Conservation (phyloP, 306 rosid species). For the Astragalus membranaceus region DNA sequence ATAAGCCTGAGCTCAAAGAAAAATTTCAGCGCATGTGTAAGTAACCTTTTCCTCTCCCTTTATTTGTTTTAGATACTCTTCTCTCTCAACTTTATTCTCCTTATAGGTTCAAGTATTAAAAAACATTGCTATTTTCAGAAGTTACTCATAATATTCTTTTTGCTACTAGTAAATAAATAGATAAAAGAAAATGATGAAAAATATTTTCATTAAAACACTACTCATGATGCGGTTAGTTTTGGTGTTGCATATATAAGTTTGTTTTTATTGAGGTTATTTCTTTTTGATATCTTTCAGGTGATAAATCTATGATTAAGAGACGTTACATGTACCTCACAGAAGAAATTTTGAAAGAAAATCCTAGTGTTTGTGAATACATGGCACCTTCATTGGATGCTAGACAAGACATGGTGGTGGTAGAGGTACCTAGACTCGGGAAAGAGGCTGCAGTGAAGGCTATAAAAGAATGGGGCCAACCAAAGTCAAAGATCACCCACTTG, state of each 20-base stretch:
- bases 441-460: slow-evolving; percentile 62
- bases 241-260: background rate
- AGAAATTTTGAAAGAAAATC: slow-evolving; percentile 30
- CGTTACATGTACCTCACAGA: slow-evolving; percentile 21
- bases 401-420: slow-evolving; percentile 68
- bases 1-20: slow-evolving; percentile 18
- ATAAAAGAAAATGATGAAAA: too few species aligned
- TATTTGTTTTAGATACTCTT: background rate
- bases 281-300: slow-evolving; percentile 30
- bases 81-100: background rate
- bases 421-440: slow-evolving; percentile 63
- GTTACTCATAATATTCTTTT: too few species aligned
- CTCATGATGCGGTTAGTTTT: too few species aligned
- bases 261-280: background rate
- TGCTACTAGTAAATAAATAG: too few species aligned
- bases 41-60: background rate
- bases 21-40: slow-evolving; percentile 29
- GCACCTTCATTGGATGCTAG: slow-evolving; percentile 70
- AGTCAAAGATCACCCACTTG: slow-evolving; percentile 68
- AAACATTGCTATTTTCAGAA: too few species aligned
- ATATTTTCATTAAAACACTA: too few species aligned
- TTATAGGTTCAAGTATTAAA: too few species aligned
- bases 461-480: slow-evolving; percentile 43
- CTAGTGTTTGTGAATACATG: slow-evolving; percentile 45
- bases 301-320: slow-evolving; percentile 27